Conservation (phyloP, 441 rosid species). For the Theobroma grandiflorum region DNA sequence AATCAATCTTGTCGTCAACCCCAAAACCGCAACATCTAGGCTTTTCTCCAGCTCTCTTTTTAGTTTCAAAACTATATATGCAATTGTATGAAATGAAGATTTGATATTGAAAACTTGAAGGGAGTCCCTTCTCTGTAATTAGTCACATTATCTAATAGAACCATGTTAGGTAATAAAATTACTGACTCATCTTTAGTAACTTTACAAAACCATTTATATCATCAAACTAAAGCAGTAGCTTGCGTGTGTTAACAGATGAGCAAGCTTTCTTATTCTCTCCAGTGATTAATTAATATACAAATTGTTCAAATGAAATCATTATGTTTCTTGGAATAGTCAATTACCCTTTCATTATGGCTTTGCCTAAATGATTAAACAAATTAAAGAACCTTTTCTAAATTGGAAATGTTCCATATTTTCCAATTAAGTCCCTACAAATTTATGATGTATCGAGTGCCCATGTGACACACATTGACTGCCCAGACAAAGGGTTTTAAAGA, state of each 20-base stretch:
- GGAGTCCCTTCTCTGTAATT: not conserved
- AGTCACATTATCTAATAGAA: not conserved
- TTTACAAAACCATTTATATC: not conserved
- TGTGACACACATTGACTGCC: not conserved
- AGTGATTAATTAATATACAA: not conserved
- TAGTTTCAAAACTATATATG: not conserved
- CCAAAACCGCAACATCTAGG: not conserved
- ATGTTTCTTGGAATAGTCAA: constrained; percentile 12
- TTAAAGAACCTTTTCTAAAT: not conserved
- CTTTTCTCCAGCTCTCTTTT: not conserved
- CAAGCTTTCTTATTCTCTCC: not conserved
- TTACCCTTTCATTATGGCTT: not conserved
- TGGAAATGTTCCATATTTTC: not conserved
- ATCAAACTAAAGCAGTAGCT: not conserved
- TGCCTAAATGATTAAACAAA: not conserved
- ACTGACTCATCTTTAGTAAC: not conserved
- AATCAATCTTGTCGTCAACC: not conserved
- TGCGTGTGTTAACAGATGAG: not conserved
- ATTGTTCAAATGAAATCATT: not conserved
- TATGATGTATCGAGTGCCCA: not conserved
- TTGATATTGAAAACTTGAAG: no score
- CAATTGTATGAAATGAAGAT: no score
- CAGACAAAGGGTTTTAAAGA: not conserved
- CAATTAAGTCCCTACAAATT: not conserved
- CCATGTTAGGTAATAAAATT: not conserved